A percentile compares a stretch with the other conserved stretches of the same genome.
Conservation (phyloP, 179 eudicot genomes). For the Silene vulgaris region DNA sequence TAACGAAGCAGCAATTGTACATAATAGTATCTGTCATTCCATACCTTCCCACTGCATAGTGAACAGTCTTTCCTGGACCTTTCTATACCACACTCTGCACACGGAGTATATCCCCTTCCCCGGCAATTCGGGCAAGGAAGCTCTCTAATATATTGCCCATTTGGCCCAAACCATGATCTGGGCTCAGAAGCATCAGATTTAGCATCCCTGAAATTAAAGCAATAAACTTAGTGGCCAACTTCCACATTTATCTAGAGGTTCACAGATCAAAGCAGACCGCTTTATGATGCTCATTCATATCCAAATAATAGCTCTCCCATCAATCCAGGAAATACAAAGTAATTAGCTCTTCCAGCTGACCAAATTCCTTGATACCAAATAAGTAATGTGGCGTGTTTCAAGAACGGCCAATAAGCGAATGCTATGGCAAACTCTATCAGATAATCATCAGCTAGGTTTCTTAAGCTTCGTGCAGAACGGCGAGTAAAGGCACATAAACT, state of each 20-base stretch:
- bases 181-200: constrained; percentile 46
- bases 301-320: neutral
- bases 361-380: no score
- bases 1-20: neutral
- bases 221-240: neutral
- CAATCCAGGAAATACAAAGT: neutral
- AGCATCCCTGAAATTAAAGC: constrained; percentile 42
- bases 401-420: no score
- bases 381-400: no score
- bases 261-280: neutral
- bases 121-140: constrained; percentile 96
- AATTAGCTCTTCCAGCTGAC: no score
- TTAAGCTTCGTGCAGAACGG: no score
- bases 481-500: no score
- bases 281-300: neutral
- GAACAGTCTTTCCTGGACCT: constrained; percentile 74
- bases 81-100: constrained; percentile 82
- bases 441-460: no score
- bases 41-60: constrained; percentile 79
- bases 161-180: constrained; percentile 97
- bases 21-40: neutral
- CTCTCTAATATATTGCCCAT: constrained; percentile 86
- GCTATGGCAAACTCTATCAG: no score
- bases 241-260: neutral
- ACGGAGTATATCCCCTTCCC: constrained; percentile 91